These are phyloP conservation scores for Phytopythium chamaehyphon DNA, from an alignment of 352 stramenopile genomes.

Conservation along the genomic window DNA sequence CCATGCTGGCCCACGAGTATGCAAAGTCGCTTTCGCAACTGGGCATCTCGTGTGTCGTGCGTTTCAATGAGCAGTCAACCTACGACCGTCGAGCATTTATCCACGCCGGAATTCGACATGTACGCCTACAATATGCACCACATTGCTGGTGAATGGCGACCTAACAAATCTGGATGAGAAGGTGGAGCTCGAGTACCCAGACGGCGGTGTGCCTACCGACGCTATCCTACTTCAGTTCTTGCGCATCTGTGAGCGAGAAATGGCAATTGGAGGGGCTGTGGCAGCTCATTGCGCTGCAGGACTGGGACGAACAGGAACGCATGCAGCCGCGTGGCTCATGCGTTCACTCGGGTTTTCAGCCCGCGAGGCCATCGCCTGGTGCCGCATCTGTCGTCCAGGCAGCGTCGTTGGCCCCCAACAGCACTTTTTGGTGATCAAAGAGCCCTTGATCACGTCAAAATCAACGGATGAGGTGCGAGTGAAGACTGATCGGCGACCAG, in stretches of 20 bases:
- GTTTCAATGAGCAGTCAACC: conserved; percentile 92
- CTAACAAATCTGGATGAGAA: conserved; percentile 3
- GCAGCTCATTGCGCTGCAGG: conserved; percentile 98
- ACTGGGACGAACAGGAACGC: conserved; percentile 94
- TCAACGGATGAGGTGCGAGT: background rate
- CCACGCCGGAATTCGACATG: conserved; percentile 87
- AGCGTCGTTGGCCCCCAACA: conserved; percentile 95
- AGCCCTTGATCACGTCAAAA: conserved; percentile 14
- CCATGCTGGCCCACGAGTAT: conserved; percentile 90
- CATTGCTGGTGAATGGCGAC: background rate
- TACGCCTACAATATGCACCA: conserved; percentile 5
- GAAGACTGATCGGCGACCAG: background rate
- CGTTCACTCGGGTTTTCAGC: conserved; percentile 94
- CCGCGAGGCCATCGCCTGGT: conserved; percentile 93
- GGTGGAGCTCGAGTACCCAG: conserved; percentile 92
- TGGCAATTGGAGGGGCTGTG: conserved; percentile 54
- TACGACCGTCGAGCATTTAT: conserved; percentile 92
- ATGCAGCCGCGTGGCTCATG: conserved; percentile 96
- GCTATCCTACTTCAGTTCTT: conserved; percentile 86
- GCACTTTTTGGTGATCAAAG: conserved; percentile 90
- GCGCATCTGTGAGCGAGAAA: conserved; percentile 46
- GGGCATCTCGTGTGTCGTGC: conserved; percentile 77
- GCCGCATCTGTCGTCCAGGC: conserved; percentile 93
- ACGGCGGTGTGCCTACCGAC: conserved; percentile 89
- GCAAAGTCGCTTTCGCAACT: conserved; percentile 29